Base-by-base conservation (phyloP, 257 asterid species). In the Primulina huaijiensis region DNA sequence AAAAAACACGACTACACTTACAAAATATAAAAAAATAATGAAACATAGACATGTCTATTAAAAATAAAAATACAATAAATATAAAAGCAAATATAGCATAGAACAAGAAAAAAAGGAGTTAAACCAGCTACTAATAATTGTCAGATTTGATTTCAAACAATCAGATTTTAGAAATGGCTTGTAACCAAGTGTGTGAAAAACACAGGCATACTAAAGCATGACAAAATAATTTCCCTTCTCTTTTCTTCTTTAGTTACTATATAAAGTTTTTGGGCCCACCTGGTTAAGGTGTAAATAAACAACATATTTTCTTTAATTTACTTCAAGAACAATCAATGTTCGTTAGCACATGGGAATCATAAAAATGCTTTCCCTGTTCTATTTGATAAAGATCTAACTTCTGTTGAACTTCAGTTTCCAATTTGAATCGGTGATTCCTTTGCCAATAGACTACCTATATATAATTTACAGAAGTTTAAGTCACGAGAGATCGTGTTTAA, bases 361-460 rank as follows among this genome's bases (percentile, higher is more conserved):
- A 19, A 70, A 60, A 50, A 72, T 72, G 68, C 62, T 67, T 60
- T 25, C 31, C 31, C 50, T 62, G 40, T 25, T 37, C 38, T 23
- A 23, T 46, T 62, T 43, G 17, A 1, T 6, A 12, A 5, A 60
- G 37, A 57, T 53, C 65, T 37, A 27, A 63, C 60, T 21, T 38
- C 70, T 53, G 55, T 27, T 77, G 72, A 72, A 43, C 8, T 61
- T 40, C 8, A 58, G 52, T 46, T 68, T 62, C 59, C 58, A 58
- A 23, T 30, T n/a, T 9, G 14, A 38, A 67, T 2, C 20, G 29
- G 52, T 10, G 23, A 59, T 38, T 58, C 64, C 68, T 27, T 31
- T 58, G 59, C 25, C 14, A 31, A 61, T 17, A n/a, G 50, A 29
- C 29, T 58, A 38, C 33, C 38, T 33, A 57, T 62, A 38, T 38